A percentile compares a stretch with the other conserved stretches of the same genome.
Conservation (phyloP, 2,329 filamentous ascomycete species). For the Ophiostoma novo-ulmi region DNA sequence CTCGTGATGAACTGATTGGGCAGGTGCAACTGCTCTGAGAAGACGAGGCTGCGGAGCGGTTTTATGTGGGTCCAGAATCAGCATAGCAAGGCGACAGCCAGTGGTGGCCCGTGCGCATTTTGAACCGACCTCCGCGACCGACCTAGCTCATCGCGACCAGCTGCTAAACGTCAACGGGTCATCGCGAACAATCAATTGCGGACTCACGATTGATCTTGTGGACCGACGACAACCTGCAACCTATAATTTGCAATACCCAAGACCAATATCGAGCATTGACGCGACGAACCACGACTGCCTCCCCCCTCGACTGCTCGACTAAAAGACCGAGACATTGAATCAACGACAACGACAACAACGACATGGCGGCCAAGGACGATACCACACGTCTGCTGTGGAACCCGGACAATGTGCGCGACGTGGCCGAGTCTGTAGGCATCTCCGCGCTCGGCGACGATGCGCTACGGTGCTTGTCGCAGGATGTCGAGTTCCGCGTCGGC, state of each 20-base stretch:
- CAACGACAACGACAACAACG: neutral
- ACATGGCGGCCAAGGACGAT: conserved; percentile 21
- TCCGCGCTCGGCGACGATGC: conserved; percentile 75
- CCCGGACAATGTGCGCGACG: conserved; percentile 88
- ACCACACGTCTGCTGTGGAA: conserved; percentile 68
- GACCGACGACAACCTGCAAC: neutral
- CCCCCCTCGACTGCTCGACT: too few species aligned
- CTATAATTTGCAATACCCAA: neutral
- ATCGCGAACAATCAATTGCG: neutral
- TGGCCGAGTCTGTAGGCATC: conserved; percentile 93
- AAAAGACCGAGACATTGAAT: neutral
- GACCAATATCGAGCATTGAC: neutral
- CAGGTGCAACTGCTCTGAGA: neutral
- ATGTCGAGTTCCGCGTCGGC: conserved; percentile 90
- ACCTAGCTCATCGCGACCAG: neutral
- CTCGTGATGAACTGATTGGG: neutral
- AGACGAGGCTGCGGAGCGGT: neutral
- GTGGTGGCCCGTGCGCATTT: conserved; percentile 2
- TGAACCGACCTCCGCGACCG: conserved; percentile 1
- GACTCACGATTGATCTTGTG: neutral
- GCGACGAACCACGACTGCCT: neutral
- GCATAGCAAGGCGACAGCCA: neutral
- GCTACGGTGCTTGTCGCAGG: conserved; percentile 78
- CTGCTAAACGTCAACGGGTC: neutral
- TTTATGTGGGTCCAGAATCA: neutral